Evolutionary conservation across 2,329 filamentous ascomycete species (phyloP), one percentile per base, ranked within the genome.

Genomic region (Penicillium sp.): DNA sequence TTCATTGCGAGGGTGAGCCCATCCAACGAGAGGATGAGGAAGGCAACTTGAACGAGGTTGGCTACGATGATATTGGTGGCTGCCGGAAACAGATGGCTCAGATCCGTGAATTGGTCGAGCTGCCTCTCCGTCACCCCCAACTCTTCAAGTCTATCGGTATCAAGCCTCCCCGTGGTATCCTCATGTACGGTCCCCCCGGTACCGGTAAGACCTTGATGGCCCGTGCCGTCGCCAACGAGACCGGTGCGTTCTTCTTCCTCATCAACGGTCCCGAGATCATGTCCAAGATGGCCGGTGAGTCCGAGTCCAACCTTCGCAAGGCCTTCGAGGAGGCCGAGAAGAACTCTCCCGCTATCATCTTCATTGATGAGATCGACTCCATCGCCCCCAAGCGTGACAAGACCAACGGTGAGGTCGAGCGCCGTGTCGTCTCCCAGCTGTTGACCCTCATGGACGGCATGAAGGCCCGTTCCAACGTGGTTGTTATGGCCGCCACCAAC

Each of bases 111-210:
- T 89, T 99, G 86, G 95, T 99, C 68, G 95, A 99, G 86, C 85
- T 99, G 71, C 95, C 95, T 65, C 87, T 99, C 65, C 90, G 95
- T 75, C 95, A 99, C 81, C 95, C 95, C 64, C 95, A 98, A 81
- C 90, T 99, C 55, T 99, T 99, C 91, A 99, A 98, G 86, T 98
- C 94, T 44, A 98, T 99, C 76, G 95, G 95, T 88, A 97, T 99
- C 84, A 99, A 99, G 88, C 95, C 95, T 59, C 95, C 95, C 50
- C 93, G 95, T 75, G 95, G 95, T 88, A 96, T 98, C 75, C 87
- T 99, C 76, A 92, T 99, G 76, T 94, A 91, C 79, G 95, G 95
- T 68, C 95, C 95, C 74, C 95, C 95, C 12, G 95, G 95, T 91
- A 98, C 95, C 67, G 95, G 95, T 90, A 99, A 99, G 87, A 99